These are phyloP conservation scores for Metarhizium guizhouense DNA, from an alignment of 2,329 filamentous ascomycete species.

Conservation along the genomic window DNA sequence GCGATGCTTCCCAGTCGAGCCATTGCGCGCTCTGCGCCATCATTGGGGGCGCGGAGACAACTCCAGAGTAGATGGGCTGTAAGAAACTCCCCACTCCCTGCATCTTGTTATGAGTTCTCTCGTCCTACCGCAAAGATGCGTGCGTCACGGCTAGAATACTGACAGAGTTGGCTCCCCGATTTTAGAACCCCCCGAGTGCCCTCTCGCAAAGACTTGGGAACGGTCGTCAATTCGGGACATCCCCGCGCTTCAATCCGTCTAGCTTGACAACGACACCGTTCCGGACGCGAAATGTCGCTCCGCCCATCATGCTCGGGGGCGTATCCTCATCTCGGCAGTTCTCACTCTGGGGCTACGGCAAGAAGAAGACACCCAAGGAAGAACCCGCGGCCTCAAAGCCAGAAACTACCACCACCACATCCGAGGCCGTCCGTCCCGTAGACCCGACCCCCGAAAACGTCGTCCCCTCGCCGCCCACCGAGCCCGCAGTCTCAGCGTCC, in stretches of 20 bases:
- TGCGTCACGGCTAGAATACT: not conserved
- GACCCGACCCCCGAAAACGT: conserved; percentile 7
- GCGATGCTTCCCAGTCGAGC: conserved; percentile 38
- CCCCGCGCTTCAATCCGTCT: conserved; percentile 14
- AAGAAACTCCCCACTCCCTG: not conserved
- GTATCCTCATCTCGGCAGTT: conserved; percentile 20
- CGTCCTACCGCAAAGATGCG: not conserved
- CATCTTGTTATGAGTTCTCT: not conserved
- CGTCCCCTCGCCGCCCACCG: conserved; percentile 11
- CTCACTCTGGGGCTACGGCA: conserved; percentile 26
- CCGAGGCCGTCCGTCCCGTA: conserved; percentile 5
- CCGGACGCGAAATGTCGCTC: conserved; percentile 12
- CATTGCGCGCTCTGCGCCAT: conserved; percentile 29
- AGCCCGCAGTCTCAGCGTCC: conserved; percentile 15
- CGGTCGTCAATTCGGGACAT: conserved; percentile 27
- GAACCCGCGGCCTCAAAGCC: conserved; percentile 8
- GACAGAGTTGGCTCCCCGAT: not conserved
- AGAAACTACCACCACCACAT: conserved; percentile 10
- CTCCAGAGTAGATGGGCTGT: conserved; percentile 20
- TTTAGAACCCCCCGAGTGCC: conserved; percentile 16
- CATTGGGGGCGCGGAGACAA: conserved; percentile 21
- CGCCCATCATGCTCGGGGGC: conserved; percentile 22
- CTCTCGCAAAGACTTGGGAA: conserved; percentile 21
- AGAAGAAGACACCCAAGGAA: conserved; percentile 14
- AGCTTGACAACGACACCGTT: conserved; percentile 15